Conservation (phyloP, 169 alveolate genomes). For the Eimeria praecox region DNA sequence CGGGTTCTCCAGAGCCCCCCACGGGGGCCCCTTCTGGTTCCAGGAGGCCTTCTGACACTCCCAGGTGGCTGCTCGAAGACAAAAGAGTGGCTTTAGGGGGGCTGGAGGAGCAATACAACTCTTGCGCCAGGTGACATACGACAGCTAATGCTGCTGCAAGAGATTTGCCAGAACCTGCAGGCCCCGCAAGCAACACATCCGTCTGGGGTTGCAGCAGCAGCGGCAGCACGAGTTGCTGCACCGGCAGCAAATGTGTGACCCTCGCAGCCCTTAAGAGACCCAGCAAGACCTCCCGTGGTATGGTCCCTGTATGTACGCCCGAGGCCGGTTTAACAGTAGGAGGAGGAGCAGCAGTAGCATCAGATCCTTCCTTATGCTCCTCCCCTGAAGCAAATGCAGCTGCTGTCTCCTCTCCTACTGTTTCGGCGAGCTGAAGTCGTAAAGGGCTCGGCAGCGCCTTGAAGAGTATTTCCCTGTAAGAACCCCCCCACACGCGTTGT, state of each 20-base stretch:
- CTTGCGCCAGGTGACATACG: background rate
- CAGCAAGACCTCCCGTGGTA: slow-evolving; percentile 31
- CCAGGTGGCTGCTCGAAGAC: background rate
- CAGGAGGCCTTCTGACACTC: background rate
- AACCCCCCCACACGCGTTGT: slow-evolving; percentile 25
- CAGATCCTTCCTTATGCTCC: background rate
- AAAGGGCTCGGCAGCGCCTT: slow-evolving; percentile 2
- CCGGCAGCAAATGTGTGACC: slow-evolving; percentile 42
- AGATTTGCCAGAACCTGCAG: slow-evolving; percentile 21
- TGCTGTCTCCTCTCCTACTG: background rate
- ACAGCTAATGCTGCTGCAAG: slow-evolving; percentile 2
- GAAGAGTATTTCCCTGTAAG: background rate
- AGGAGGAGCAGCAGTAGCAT: background rate
- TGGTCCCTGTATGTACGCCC: background rate
- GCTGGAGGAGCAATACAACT: background rate
- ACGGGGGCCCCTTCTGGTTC: background rate
- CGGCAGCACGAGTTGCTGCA: slow-evolving; percentile 51
- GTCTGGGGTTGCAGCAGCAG: slow-evolving; percentile 55
- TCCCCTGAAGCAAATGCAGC: background rate
- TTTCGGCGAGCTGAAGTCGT: background rate
- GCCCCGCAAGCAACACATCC: slow-evolving; percentile 53
- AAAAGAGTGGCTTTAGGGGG: background rate
- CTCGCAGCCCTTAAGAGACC: slow-evolving; percentile 5
- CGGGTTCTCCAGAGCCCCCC: slow-evolving; percentile 26
- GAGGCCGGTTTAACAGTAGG: background rate